Percentiles rank a stretch among this genome's conserved stretches.
phyloP scores from a whole-genome alignment of 108 stramenopile species.

The Pinguiococcus pyrenoidosus region DNA sequence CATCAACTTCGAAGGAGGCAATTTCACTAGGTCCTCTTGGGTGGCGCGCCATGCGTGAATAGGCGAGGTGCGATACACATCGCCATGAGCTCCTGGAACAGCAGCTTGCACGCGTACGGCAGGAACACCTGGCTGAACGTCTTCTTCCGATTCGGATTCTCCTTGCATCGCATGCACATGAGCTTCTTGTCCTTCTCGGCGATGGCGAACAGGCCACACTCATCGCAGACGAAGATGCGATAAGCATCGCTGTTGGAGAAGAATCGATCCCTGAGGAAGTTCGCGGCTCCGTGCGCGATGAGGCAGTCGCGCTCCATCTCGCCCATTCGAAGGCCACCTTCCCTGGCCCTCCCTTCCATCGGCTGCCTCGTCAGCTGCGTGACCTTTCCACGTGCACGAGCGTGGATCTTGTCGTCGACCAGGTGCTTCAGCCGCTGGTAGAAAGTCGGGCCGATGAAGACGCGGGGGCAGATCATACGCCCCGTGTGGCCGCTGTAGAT shows the following conservation, averaged over 20 bases:
- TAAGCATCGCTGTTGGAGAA: conserved; percentile 92
- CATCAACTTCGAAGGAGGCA: no score
- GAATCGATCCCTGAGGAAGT: conserved; percentile 95
- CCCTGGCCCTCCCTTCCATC: conserved; percentile 88
- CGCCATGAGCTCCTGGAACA: conserved; percentile 51
- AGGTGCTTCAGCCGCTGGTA: conserved; percentile 99
- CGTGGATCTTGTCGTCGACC: conserved; percentile 99
- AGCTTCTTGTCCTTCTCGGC: conserved; percentile 91
- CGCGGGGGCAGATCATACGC: conserved; percentile 74
- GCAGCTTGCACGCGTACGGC: conserved; percentile 53
- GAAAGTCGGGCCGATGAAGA: conserved; percentile 98
- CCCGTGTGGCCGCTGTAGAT: conserved; percentile 97
- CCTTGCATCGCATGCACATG: conserved; percentile 44
- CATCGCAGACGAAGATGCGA: conserved; percentile 86
- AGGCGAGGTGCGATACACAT: conserved; percentile 48
- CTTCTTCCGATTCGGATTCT: not conserved
- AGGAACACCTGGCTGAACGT: conserved; percentile 29
- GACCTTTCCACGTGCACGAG: conserved; percentile 88
- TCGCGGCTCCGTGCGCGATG: conserved; percentile 95
- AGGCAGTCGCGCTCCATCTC: conserved; percentile 99
- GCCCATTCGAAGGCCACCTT: conserved; percentile 98
- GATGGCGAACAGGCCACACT: conserved; percentile 89
- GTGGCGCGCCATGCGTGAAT: no score
- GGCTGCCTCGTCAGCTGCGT: conserved; percentile 97
- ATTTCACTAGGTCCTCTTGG: no score